phyloP scores from a whole-genome alignment of 2,329 filamentous ascomycete species.

The Boeremia exigua region DNA sequence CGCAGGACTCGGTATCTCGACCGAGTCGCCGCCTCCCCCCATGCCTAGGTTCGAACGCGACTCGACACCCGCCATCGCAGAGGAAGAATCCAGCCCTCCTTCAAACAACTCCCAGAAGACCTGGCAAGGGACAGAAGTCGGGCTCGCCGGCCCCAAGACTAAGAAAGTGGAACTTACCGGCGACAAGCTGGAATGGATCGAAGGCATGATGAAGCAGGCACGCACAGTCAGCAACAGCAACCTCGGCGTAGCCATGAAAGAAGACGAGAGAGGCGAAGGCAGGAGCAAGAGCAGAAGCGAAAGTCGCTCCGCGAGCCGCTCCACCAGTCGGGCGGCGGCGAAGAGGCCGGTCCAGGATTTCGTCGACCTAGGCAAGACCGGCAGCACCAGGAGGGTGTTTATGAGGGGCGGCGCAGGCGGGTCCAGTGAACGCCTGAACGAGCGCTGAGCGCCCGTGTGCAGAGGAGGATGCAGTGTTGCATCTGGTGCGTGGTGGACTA shows the following conservation, averaged over 20 bases:
- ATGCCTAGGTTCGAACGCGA: slow-evolving; percentile 29
- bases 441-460: neutral
- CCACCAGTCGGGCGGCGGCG: slow-evolving; percentile 22
- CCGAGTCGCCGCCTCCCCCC: slow-evolving; percentile 32
- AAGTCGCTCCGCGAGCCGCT: slow-evolving; percentile 36
- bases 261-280: slow-evolving; percentile 24
- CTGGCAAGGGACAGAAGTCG: slow-evolving; percentile 57
- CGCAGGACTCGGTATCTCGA: slow-evolving; percentile 14
- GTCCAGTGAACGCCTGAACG: slow-evolving; percentile 10
- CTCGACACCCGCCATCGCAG: slow-evolving; percentile 34
- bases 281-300: slow-evolving; percentile 36
- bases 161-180: slow-evolving; percentile 69
- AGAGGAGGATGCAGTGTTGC: neutral
- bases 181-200: slow-evolving; percentile 79
- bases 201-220: slow-evolving; percentile 82
- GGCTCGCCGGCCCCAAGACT: slow-evolving; percentile 72
- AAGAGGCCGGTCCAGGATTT: slow-evolving; percentile 53
- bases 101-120: slow-evolving; percentile 38
- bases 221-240: slow-evolving; percentile 73
- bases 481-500: slow-evolving; percentile 4
- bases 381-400: slow-evolving; percentile 75
- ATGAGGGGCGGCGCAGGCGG: slow-evolving; percentile 48
- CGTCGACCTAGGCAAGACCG: slow-evolving; percentile 74
- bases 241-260: slow-evolving; percentile 28
- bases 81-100: slow-evolving; percentile 34